These are phyloP conservation scores for Neonothopanus nambi DNA, from an alignment of 1,284 basidiomycete species.

Conservation along the genomic window DNA sequence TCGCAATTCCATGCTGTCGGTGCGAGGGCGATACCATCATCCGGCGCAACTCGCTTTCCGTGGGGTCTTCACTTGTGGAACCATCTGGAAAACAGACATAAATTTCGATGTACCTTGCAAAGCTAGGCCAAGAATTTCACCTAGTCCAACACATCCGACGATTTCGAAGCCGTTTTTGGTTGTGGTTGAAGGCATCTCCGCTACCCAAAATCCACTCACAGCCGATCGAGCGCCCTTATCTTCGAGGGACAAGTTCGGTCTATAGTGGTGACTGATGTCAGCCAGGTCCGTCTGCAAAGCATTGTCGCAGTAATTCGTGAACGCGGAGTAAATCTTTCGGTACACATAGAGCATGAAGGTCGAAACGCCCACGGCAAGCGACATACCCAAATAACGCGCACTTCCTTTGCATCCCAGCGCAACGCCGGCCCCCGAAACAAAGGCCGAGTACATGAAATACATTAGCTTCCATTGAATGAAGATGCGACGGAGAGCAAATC, in stretches of 20 bases:
- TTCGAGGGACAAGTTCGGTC: neutral
- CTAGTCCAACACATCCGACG: slow-evolving; percentile 1
- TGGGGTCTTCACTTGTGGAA: neutral
- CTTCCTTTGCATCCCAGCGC: neutral
- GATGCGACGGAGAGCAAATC: neutral
- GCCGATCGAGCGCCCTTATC: neutral
- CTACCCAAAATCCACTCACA: neutral
- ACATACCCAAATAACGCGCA: neutral
- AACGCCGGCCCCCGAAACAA: neutral
- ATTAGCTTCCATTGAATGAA: neutral
- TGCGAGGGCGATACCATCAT: neutral
- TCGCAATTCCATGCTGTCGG: neutral
- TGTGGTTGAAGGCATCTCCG: neutral
- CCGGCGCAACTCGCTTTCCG: neutral
- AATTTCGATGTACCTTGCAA: neutral
- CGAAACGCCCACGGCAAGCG: neutral
- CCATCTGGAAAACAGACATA: neutral
- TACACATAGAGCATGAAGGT: neutral
- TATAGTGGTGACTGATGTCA: neutral
- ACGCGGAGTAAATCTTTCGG: neutral
- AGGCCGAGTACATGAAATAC: neutral
- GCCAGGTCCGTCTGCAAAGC: neutral
- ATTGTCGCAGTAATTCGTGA: neutral
- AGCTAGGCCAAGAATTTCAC: neutral
- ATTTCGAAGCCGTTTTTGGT: neutral